phyloP scores from a whole-genome alignment of 108 stramenopile genomes.

The Hondaea fermentalgiana region DNA sequence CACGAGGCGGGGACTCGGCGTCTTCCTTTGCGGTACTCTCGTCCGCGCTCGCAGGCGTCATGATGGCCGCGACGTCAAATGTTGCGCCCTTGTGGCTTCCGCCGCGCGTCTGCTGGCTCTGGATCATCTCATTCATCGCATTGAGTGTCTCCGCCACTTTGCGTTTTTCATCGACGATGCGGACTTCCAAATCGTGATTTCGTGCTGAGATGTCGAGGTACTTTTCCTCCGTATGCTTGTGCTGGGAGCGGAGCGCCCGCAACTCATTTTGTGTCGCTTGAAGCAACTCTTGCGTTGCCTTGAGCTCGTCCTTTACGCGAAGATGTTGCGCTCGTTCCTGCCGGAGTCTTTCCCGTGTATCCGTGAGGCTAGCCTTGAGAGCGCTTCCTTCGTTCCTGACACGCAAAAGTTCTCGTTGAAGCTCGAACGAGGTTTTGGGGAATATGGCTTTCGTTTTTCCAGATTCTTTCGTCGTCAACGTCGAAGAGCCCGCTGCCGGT shows the following conservation, averaged over 20 bases:
- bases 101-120: background rate
- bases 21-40: background rate
- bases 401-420: background rate
- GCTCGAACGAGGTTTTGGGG: background rate
- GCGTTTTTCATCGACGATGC: background rate
- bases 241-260: background rate
- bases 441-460: too few species aligned
- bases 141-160: conserved; percentile 1
- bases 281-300: background rate
- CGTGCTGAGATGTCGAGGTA: background rate
- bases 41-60: background rate
- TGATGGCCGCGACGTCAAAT: background rate
- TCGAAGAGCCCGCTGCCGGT: too few species aligned
- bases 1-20: background rate
- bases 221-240: background rate
- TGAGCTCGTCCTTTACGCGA: background rate
- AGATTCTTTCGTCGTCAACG: too few species aligned
- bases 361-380: background rate
- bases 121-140: conserved; percentile 1
- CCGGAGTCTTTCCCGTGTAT: background rate
- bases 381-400: background rate
- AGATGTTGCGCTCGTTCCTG: background rate
- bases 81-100: background rate
- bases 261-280: background rate
- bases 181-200: background rate